Percentiles rank a stretch among this genome's conserved stretches.
These are phyloP conservation scores for Sporothrix brunneoviolacea DNA, from an alignment of 2,329 filamentous ascomycete species.

Conservation along the genomic window DNA sequence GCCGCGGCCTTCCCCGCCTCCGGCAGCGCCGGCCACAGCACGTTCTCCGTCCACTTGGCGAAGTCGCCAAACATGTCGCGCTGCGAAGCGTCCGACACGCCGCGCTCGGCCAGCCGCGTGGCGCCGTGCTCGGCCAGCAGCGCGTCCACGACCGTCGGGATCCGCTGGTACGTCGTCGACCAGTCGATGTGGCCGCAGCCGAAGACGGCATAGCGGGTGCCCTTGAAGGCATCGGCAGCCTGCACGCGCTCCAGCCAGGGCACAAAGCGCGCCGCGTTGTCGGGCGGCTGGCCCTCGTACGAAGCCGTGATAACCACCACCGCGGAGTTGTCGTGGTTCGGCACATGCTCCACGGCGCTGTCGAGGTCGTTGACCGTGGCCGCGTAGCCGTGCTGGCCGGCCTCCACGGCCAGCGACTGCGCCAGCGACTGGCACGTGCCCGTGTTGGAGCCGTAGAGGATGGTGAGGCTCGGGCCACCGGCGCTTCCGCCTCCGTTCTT, in stretches of 20 bases:
- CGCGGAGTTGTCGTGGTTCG: constrained; percentile 47
- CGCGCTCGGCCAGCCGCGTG: constrained; percentile 40
- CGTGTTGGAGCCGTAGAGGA: constrained; percentile 66
- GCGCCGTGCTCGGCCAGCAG: constrained; percentile 42
- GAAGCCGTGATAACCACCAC: constrained; percentile 60
- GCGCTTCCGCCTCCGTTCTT: too few relatives aligned
- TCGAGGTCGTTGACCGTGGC: constrained; percentile 52
- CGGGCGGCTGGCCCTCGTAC: constrained; percentile 68
- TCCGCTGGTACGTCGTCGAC: constrained; percentile 55
- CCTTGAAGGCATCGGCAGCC: constrained; percentile 41
- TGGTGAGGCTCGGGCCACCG: constrained; percentile 40
- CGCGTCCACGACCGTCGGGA: constrained; percentile 55
- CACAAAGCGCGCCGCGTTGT: constrained; percentile 64
- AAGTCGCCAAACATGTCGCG: constrained; percentile 59
- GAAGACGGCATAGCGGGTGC: constrained; percentile 59
- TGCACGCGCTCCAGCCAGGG: constrained; percentile 55
- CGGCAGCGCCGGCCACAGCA: constrained; percentile 40
- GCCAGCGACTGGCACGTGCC: constrained; percentile 67
- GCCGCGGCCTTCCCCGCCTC: constrained; percentile 21
- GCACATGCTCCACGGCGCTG: constrained; percentile 51
- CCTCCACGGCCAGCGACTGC: constrained; percentile 52
- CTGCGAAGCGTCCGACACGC: constrained; percentile 50
- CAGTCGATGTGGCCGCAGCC: constrained; percentile 55
- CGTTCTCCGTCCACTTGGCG: constrained; percentile 27
- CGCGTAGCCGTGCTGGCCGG: constrained; percentile 48